These are phyloP conservation scores for Didymella lethalis DNA, from an alignment of 2,329 filamentous ascomycete genomes.

Conservation along the genomic window DNA sequence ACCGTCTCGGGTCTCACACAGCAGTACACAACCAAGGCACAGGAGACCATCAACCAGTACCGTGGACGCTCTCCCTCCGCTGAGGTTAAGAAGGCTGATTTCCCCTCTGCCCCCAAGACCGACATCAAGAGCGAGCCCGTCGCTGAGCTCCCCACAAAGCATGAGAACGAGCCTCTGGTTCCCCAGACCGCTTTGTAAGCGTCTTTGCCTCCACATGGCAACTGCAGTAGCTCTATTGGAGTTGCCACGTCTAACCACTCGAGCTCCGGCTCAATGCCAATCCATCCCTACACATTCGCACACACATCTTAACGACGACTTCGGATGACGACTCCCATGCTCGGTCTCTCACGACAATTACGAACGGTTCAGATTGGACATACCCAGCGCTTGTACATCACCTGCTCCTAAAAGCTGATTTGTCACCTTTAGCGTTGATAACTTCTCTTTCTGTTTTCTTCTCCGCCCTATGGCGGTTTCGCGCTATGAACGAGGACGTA, in stretches of 20 bases:
- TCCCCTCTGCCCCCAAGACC: conserved; percentile 40
- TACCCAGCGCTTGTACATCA: conserved; percentile 32
- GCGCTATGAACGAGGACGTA: conserved; percentile 8
- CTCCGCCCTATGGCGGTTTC: conserved; percentile 7
- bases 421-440: conserved; percentile 35
- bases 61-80: conserved; percentile 49
- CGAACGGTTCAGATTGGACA: conserved; percentile 42
- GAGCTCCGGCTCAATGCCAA: background rate
- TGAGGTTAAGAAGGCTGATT: conserved; percentile 47
- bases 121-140: conserved; percentile 27
- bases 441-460: conserved; percentile 23
- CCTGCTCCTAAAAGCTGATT: conserved; percentile 40
- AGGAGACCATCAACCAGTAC: conserved; percentile 57
- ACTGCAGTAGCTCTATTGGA: background rate
- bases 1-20: conserved; percentile 66
- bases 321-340: conserved; percentile 34
- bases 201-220: background rate
- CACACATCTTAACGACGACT: conserved; percentile 31
- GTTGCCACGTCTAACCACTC: background rate
- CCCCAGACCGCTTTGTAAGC: conserved; percentile 42
- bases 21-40: conserved; percentile 68
- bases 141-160: conserved; percentile 25
- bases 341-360: conserved; percentile 30
- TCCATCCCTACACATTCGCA: conserved; percentile 16
- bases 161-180: conserved; percentile 30